phyloP scores from a whole-genome alignment of 352 stramenopile genomes.

The Phytophthora boehmeriae region DNA sequence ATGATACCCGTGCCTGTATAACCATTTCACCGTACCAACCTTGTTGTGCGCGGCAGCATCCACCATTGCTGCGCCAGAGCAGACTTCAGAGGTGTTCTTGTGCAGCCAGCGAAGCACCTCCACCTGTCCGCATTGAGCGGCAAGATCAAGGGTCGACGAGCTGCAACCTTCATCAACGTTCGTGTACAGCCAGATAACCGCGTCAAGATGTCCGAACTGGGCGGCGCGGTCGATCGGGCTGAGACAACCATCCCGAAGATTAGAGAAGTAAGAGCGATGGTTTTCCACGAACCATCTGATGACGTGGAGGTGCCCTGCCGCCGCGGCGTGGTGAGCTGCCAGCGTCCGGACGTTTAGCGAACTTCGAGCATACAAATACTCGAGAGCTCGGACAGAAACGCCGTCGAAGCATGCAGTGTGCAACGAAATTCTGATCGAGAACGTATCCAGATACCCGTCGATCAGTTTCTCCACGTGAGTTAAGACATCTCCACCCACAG shows the following conservation, averaged over 20 bases:
- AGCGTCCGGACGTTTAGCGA: not conserved
- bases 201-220: constrained; percentile 14
- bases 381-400: not conserved
- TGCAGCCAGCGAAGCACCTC: constrained; percentile 17
- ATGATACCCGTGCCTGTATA: constrained; percentile 3
- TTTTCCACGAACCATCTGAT: constrained; percentile 8
- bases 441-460: constrained; percentile 8
- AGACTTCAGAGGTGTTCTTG: not conserved
- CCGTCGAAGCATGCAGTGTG: constrained; percentile 1
- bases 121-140: constrained; percentile 15
- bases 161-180: constrained; percentile 11
- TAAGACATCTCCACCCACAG: constrained; percentile 3
- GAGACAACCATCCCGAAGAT: constrained; percentile 7
- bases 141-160: constrained; percentile 6
- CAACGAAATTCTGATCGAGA: not conserved
- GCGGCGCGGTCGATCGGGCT: constrained; percentile 14
- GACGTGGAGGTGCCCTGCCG: constrained; percentile 7
- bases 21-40: constrained; percentile 9
- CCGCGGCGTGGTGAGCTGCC: constrained; percentile 4
- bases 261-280: constrained; percentile 4
- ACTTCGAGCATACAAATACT: constrained; percentile 9
- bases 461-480: constrained; percentile 8
- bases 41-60: constrained; percentile 14
- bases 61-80: constrained; percentile 8
- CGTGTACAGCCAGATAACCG: constrained; percentile 10